These are phyloP conservation scores for Bryum argenteum DNA, from an alignment of 225 moss, liverwort and hornwort species.

Conservation along the genomic window DNA sequence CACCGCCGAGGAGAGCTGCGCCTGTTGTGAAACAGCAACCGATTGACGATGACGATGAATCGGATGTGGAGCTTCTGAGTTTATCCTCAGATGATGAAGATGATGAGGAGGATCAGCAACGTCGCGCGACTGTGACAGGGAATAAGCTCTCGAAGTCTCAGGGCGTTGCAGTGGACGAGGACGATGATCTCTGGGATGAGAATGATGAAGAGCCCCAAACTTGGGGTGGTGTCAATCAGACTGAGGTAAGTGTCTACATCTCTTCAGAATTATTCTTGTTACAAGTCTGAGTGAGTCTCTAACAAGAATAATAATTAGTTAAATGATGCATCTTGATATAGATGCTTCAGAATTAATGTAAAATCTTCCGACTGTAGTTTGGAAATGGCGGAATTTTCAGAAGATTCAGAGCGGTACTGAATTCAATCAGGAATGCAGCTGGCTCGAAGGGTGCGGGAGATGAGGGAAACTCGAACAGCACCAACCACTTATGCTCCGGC, in stretches of 20 bases:
- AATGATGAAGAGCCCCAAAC: slow-evolving; percentile 77
- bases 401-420: slow-evolving; percentile 19
- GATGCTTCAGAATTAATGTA: no score
- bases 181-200: slow-evolving; percentile 83
- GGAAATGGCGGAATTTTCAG: not conserved
- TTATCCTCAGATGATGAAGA: slow-evolving; percentile 97
- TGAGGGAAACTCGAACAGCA: slow-evolving; percentile 89
- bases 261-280: slow-evolving; percentile 17
- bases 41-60: slow-evolving; percentile 92
- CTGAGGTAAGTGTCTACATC: slow-evolving; percentile 57
- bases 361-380: no score
- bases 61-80: slow-evolving; percentile 92
- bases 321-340: no score
- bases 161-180: slow-evolving; percentile 43
- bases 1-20: slow-evolving; percentile 51
- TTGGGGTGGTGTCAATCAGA: slow-evolving; percentile 83
- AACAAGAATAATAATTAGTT: no score
- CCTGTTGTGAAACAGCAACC: slow-evolving; percentile 43
- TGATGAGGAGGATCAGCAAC: slow-evolving; percentile 70
- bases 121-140: slow-evolving; percentile 36
- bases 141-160: slow-evolving; percentile 44
- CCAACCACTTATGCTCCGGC: slow-evolving; percentile 51
- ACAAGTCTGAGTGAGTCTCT: no score
- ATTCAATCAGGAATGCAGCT: slow-evolving; percentile 52
- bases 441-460: slow-evolving; percentile 89